phyloP scores from a whole-genome alignment of 2,329 filamentous ascomycete species.

The Colletotrichum sp. region DNA sequence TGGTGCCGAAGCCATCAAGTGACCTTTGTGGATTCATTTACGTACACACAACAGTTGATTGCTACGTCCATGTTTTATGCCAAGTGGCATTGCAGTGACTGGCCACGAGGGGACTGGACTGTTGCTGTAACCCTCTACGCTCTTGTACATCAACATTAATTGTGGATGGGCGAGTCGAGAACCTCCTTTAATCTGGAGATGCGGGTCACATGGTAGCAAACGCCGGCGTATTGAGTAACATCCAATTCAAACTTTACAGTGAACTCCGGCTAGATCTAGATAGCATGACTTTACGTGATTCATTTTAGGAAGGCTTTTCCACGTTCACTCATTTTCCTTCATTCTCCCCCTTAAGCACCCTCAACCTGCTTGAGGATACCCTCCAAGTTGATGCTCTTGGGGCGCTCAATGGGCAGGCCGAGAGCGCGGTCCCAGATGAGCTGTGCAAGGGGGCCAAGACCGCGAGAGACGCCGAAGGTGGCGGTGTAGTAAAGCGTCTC shows the following conservation, averaged over 20 bases:
- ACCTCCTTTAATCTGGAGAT: not conserved
- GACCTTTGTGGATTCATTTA: not conserved
- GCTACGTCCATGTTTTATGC: not conserved
- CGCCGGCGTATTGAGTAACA: not conserved
- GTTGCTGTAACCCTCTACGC: not conserved
- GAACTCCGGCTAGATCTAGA: slow-evolving; percentile 14
- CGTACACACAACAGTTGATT: not conserved
- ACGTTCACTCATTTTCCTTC: not conserved
- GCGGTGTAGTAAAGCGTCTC: slow-evolving; percentile 94
- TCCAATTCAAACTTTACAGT: not conserved
- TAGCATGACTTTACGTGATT: not conserved
- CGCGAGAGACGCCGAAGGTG: slow-evolving; percentile 72
- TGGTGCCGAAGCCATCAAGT: not conserved
- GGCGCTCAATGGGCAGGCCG: slow-evolving; percentile 93
- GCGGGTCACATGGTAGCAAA: not conserved
- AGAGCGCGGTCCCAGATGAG: slow-evolving; percentile 95
- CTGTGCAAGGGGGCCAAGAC: slow-evolving; percentile 88
- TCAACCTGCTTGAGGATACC: slow-evolving; percentile 77
- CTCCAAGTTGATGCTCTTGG: slow-evolving; percentile 95
- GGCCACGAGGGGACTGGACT: not conserved
- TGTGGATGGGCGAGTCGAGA: not conserved
- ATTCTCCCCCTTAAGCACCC: slow-evolving; percentile 35
- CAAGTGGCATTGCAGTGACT: not conserved
- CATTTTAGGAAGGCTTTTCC: not conserved
- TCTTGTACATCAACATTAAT: not conserved